Base-by-base conservation (phyloP, 371 early-diverging fungal species). In the Smittium mucronatum region DNA sequence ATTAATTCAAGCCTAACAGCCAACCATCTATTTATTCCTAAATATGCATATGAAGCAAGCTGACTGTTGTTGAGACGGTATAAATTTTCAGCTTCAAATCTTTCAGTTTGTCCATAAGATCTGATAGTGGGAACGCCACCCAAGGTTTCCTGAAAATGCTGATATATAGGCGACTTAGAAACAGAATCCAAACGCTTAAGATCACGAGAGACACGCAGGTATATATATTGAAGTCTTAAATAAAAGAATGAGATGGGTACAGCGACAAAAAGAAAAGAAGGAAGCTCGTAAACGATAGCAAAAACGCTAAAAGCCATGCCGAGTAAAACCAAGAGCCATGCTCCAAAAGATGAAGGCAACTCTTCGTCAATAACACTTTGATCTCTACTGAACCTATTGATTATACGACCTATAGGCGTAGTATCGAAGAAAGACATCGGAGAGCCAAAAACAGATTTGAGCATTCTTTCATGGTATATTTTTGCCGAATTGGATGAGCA, bases 381-480 rank as follows among this genome's bases (percentile, higher is more conserved):
- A 78, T 97, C 94, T 68, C 91, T 90, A 73, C 93, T 89, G 76
- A 97, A 93, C 71, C 90, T 82, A 70, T 93, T 87, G 57, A 95
- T 74, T 35, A 94, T 87, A 61, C 92, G 86, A 26, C 95, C 95
- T 21, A 93, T 76, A 0, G 94, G 97, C 1, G 93, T 94, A 0
- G 89, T 87, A 73, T 94, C 92, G 71, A 89, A 93, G 73, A 93
- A 95, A 0, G 86, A 81, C 91, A 93, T 93, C n/a, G 96, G 95
- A 11, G 93, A 89, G 15, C 85, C 82, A 75, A 87, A 64, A 16
- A 79, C 77, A 30, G 68, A 66, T 2, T 58, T 64, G 31, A 83
- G 61, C 68, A 81, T 72, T 2, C 60, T 65, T 34, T 79, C 76
- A 35, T 80, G 81, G 34, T 68, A 69, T 0, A 47, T 64, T 8